Evolutionary conservation across 768 basidiomycete genomes (phyloP).

Genomic region (Boletus coccyginus): DNA sequence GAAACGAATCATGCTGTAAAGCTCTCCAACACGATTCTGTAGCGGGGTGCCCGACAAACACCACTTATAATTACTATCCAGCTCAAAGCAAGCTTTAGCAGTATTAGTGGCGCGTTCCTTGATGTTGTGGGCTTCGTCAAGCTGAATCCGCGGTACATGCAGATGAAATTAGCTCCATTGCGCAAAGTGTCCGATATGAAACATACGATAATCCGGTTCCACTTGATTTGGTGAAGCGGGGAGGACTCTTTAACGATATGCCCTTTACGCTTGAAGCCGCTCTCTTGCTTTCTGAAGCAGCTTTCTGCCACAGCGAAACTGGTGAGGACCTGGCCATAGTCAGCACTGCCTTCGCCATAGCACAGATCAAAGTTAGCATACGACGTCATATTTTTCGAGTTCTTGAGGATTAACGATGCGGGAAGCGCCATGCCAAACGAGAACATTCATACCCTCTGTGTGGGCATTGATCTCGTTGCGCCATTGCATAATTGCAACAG

Average conservation of each 20-base stretch:
- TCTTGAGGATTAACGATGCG: constrained; percentile 65
- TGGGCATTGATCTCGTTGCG: constrained; percentile 88
- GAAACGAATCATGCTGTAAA: constrained; percentile 93
- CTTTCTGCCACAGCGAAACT: constrained; percentile 90
- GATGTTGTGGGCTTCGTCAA: constrained; percentile 98
- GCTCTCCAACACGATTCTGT: constrained; percentile 97
- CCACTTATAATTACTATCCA: constrained; percentile 82
- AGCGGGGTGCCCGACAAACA: constrained; percentile 96
- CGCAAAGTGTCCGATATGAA: neutral
- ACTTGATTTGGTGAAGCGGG: constrained; percentile 77
- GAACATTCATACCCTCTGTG: constrained; percentile 78
- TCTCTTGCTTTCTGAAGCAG: constrained; percentile 88
- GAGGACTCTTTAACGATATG: constrained; percentile 83
- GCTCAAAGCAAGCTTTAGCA: constrained; percentile 93
- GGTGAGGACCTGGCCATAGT: constrained; percentile 62
- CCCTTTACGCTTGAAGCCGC: constrained; percentile 88
- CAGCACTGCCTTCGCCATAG: neutral
- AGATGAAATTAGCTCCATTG: neutral
- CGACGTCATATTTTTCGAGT: constrained; percentile 85
- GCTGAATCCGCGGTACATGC: constrained; percentile 37
- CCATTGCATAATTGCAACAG: constrained; percentile 76
- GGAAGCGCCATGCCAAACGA: constrained; percentile 88
- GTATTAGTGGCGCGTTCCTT: constrained; percentile 95
- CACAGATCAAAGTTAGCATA: constrained; percentile 33
- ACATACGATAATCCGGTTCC: constrained; percentile 77